A percentile compares a stretch with the other conserved stretches of the same genome.
These are phyloP conservation scores for Aphanomyces euteiches DNA, from an alignment of 352 stramenopile species.

Conservation along the genomic window DNA sequence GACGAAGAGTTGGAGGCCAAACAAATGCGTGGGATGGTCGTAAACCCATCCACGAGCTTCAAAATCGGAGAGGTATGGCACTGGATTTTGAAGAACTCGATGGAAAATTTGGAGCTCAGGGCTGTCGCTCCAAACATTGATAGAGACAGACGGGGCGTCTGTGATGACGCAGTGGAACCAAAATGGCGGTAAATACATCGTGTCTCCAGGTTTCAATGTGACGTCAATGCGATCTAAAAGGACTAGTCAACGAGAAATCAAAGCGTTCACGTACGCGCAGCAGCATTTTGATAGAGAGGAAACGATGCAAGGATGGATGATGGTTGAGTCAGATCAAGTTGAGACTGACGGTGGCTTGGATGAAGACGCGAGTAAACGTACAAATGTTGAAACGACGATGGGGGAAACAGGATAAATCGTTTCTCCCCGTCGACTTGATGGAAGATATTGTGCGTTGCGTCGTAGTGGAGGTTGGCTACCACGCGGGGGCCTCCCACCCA, in stretches of 20 bases:
- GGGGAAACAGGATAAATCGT: constrained; percentile 29
- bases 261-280: neutral
- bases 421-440: constrained; percentile 26
- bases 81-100: neutral
- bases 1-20: constrained; percentile 13
- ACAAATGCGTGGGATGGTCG: constrained; percentile 14
- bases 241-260: too few species aligned
- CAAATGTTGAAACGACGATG: constrained; percentile 10
- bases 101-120: neutral
- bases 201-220: constrained; percentile 28
- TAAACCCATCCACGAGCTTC: constrained; percentile 13
- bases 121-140: constrained; percentile 32
- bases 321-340: constrained; percentile 8
- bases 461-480: constrained; percentile 31
- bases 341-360: constrained; percentile 30
- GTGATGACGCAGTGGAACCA: constrained; percentile 33
- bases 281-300: constrained; percentile 12
- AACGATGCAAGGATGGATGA: neutral
- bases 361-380: constrained; percentile 29
- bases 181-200: constrained; percentile 32
- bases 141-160: constrained; percentile 14
- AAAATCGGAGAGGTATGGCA: constrained; percentile 14
- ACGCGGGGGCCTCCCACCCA: constrained; percentile 26
- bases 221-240: constrained; percentile 16
- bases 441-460: constrained; percentile 33